phyloP scores from a whole-genome alignment of 768 basidiomycete genomes.

The Lyophyllum shimeji region DNA sequence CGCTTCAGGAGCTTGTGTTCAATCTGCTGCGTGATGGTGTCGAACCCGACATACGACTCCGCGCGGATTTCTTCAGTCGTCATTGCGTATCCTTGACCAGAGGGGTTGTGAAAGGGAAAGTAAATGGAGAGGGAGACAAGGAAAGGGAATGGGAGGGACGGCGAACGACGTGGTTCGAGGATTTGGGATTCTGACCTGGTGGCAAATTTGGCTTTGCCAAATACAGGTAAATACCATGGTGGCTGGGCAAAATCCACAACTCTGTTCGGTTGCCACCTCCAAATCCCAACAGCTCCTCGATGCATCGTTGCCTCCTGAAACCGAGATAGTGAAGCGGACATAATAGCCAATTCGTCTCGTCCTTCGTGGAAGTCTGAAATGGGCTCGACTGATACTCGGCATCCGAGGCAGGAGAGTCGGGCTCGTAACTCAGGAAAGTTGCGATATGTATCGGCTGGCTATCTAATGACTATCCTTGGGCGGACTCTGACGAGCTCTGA shows the following conservation, averaged over 20 bases:
- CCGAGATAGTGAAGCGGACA: too few species aligned
- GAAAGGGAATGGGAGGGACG: neutral
- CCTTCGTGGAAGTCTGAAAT: too few species aligned
- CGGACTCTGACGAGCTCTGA: too few species aligned
- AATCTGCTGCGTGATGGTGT: constrained; percentile 95
- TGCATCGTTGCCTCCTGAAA: too few species aligned
- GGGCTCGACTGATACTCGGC: too few species aligned
- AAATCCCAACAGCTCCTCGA: too few species aligned
- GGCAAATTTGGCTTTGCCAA: constrained; percentile 20
- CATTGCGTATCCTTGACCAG: constrained; percentile 23
- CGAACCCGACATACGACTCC: constrained; percentile 94
- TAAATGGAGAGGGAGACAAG: neutral
- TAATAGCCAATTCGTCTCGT: too few species aligned
- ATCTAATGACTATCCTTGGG: too few species aligned
- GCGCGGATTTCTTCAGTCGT: constrained; percentile 85
- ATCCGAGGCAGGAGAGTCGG: too few species aligned
- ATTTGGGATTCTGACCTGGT: neutral
- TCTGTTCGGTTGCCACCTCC: too few species aligned
- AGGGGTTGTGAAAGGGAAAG: neutral
- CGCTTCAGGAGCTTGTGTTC: constrained; percentile 99
- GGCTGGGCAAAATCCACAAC: constrained; percentile 2
- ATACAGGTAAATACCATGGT: constrained; percentile 16
- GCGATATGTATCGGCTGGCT: too few species aligned
- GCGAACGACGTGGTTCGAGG: constrained; percentile 19
- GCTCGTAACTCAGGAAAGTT: too few species aligned